Base-by-base conservation (phyloP, 352 stramenopile genomes). In the Phytophthora pluvialis region DNA sequence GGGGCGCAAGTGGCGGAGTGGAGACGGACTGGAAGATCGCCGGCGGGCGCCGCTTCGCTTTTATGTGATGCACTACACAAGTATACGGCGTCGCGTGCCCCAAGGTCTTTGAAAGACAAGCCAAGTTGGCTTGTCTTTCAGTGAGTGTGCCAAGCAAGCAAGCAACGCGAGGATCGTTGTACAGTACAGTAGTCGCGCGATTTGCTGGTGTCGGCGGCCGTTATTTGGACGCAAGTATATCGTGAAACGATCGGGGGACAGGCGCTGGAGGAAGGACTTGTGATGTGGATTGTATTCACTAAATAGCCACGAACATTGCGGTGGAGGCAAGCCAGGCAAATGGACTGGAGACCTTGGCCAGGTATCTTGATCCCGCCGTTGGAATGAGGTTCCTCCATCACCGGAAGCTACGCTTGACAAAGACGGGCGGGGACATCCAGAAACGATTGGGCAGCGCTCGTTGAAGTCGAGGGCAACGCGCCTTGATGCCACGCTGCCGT, bases 1-100 rank as follows among this genome's bases (percentile, higher is more conserved):
- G 11, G 46, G 46, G 29, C 46, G 61, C 47, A 32, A 70, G 39
- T 70, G 11, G 32, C 9, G 45, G 51, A 69, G 44, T 69, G 60
- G 21, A 1, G 21, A 39, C 8, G 15, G n/a, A 15, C 29, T 28
- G 39, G 15, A 49, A 59, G 57, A 64, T 68, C 57, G 50, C 21
- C 21, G 21, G 21, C 49, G 50, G 32, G 12, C 16, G 59, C 12
- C 52, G 60, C 44, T 64, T 63, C 59, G 28, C 31, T 45, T 62
- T 54, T 53, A 60, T 60, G 47, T 45, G 26, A 31, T 42, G 13
- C 39, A 26, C 2, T 39, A 16, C 21, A 21, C 21, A 21, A 21
- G 21, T n/a, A 21, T 2, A 21, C 21, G 21, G 21, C 21, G 21
- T 21, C 21, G 21, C 21, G 21, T 21, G 21, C 21, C n/a, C 21